Conservation (phyloP, 2,329 filamentous ascomycete genomes). For the Diplocarpon mali region DNA sequence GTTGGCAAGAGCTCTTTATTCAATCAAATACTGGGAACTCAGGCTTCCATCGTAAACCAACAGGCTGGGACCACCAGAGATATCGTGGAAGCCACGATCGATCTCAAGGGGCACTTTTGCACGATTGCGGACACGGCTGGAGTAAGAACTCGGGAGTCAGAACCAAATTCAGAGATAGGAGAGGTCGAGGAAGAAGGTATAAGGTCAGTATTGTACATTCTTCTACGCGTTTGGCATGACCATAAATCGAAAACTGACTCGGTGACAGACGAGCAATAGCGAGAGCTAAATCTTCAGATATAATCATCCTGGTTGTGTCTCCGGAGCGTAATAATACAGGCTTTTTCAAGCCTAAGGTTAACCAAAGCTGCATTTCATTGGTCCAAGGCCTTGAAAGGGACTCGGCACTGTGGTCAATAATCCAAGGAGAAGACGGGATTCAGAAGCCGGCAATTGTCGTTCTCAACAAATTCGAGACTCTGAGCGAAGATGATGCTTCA, state of each 20-base stretch:
- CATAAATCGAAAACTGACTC: background rate
- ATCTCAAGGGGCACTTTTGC: conserved; percentile 81
- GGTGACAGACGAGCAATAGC: conserved; percentile 57
- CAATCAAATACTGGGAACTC: conserved; percentile 79
- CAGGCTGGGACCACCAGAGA: conserved; percentile 93
- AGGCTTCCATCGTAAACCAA: conserved; percentile 87
- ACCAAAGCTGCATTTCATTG: background rate
- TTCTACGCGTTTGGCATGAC: too few relatives aligned
- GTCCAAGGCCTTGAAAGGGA: background rate
- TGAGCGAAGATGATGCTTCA: conserved; percentile 21
- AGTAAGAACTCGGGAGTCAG: conserved; percentile 39
- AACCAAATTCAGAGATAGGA: conserved; percentile 39
- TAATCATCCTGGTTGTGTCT: conserved; percentile 72
- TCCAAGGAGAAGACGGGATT: conserved; percentile 19
- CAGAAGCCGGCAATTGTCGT: conserved; percentile 41
- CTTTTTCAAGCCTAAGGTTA: background rate
- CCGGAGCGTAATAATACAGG: conserved; percentile 39
- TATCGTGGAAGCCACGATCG: conserved; percentile 82
- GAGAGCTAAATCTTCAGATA: conserved; percentile 71
- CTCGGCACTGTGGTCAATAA: conserved; percentile 25
- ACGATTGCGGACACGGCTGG: conserved; percentile 95
- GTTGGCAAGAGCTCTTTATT: conserved; percentile 90
- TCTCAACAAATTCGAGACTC: conserved; percentile 51
- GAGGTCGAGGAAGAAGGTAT: conserved; percentile 84
- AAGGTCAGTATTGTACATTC: background rate